Base-by-base conservation (phyloP, 1,139 yeast genomes). In the Geotrichum restrictum region DNA sequence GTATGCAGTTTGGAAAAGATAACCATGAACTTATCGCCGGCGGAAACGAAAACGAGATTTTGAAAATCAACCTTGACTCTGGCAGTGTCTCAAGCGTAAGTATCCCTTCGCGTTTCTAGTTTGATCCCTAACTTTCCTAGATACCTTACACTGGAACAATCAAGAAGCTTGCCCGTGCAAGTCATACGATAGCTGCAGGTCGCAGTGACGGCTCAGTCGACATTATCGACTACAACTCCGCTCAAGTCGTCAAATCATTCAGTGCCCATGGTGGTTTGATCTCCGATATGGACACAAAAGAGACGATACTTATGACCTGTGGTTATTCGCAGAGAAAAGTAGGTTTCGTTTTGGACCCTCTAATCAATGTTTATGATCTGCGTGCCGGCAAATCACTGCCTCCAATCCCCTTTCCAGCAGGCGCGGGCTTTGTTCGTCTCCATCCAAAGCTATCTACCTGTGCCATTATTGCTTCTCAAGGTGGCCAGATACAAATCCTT, bases 381-480 rank as follows among this genome's bases (percentile, higher is more conserved):
- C 76, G 95, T 57, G 80, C 82, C 59, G 76, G 88, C 80, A 78
- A 81, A 55, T 78, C 93, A 1, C 69, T 85, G 52, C 76, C 95
- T 0, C 97, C 98, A 1, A 74, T 91, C 3, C 83, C 96, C 1
- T 89, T 89, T 66, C 88, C 95, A 0, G 85, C 89, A 0, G 98
- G 98, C 3, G 97, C 98, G 0, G 78, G 88, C 5, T 85, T 80
- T 65, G 94, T 86, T 1, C 77, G 85, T 49, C 76, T 91, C 58
- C 98, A 91, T 69, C 97, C 98, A 3, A 86, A 86, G 57, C 69
- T 89, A 54, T 86, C 97, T 11, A 86, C 88, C 41, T 82, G 87
- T 48, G 79, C 89, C 43, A 69, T 89, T 10, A 81, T 88, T 18
- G 85, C 88, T 0, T 85, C 96, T 0, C 76, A 76, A 18, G 69